Evolutionary conservation across 768 basidiomycete genomes (phyloP).

Genomic region (Calocera cornea): DNA sequence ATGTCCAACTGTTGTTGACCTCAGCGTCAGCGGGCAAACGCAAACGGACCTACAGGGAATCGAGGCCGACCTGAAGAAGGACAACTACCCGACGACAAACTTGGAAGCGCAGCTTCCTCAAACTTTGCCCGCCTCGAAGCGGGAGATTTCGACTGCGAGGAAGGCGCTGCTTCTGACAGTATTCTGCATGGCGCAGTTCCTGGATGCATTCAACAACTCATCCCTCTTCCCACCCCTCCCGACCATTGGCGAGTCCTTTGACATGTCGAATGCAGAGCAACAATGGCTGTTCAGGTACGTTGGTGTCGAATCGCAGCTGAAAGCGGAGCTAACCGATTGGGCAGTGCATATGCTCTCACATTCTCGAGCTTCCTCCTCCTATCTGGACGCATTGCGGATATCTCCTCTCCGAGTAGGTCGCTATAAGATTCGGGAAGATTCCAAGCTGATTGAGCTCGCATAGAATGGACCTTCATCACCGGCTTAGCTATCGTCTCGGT

Average conservation of each 20-base stretch:
- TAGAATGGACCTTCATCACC: conserved; percentile 1
- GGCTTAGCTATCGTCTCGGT: conserved; percentile 1
- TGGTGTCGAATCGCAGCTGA: neutral
- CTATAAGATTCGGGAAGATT: neutral
- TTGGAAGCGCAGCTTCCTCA: neutral
- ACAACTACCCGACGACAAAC: neutral
- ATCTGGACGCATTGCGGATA: conserved; percentile 15
- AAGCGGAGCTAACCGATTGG: conserved; percentile 15
- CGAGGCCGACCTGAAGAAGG: neutral
- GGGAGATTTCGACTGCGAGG: conserved; percentile 15
- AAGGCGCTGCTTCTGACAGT: conserved; percentile 26
- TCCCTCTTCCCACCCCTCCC: conserved; percentile 31
- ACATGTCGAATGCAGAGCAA: neutral
- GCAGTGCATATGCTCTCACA: conserved; percentile 30
- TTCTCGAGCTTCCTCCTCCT: conserved; percentile 33
- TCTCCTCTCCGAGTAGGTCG: neutral
- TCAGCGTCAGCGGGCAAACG: neutral
- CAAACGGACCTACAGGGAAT: neutral
- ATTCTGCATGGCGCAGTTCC: conserved; percentile 32
- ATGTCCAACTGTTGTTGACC: neutral
- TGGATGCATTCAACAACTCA: conserved; percentile 34
- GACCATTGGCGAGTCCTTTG: conserved; percentile 18
- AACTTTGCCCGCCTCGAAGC: too few relatives aligned
- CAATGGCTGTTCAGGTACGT: conserved; percentile 3
- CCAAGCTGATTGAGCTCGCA: neutral